These are phyloP conservation scores for Laetiporus sulphureus DNA, from an alignment of 1,284 basidiomycete genomes.

Conservation along the genomic window DNA sequence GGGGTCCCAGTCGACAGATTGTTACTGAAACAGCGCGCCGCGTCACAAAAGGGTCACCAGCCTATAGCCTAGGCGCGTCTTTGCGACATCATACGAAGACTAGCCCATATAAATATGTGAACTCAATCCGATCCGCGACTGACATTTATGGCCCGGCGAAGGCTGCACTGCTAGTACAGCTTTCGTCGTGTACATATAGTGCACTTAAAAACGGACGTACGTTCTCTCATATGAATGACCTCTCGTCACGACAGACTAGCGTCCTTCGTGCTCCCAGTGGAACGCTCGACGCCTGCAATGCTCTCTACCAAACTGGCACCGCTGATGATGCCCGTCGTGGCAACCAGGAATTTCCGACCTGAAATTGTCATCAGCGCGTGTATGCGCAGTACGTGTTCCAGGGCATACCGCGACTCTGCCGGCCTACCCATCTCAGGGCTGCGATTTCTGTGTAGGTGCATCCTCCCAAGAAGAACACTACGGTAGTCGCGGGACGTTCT, in stretches of 20 bases:
- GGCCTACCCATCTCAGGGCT: conserved; percentile 85
- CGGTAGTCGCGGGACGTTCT: conserved; percentile 68
- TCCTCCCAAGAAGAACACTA: conserved; percentile 98
- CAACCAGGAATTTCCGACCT: conserved; percentile 83
- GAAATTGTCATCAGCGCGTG: neutral
- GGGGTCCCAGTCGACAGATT: conserved; percentile 7
- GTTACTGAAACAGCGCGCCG: conserved; percentile 7
- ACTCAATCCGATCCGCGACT: conserved; percentile 3
- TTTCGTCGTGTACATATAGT: neutral
- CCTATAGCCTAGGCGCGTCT: conserved; percentile 9
- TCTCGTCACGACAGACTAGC: conserved; percentile 22
- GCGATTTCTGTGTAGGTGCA: conserved; percentile 97
- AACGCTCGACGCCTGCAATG: conserved; percentile 42
- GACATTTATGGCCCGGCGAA: conserved; percentile 1
- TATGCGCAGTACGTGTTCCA: neutral
- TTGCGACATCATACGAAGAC: conserved; percentile 8
- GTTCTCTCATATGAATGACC: neutral
- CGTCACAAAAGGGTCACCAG: conserved; percentile 9
- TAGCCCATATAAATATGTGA: conserved; percentile 7
- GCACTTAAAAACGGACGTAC: too few species aligned
- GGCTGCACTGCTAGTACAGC: too few species aligned
- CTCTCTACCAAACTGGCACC: conserved; percentile 69
- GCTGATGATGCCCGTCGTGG: conserved; percentile 84
- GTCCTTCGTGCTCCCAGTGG: conserved; percentile 23
- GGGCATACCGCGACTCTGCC: conserved; percentile 67